Conservation (phyloP, 2,329 filamentous ascomycete genomes). For the Tolypocladium album region DNA sequence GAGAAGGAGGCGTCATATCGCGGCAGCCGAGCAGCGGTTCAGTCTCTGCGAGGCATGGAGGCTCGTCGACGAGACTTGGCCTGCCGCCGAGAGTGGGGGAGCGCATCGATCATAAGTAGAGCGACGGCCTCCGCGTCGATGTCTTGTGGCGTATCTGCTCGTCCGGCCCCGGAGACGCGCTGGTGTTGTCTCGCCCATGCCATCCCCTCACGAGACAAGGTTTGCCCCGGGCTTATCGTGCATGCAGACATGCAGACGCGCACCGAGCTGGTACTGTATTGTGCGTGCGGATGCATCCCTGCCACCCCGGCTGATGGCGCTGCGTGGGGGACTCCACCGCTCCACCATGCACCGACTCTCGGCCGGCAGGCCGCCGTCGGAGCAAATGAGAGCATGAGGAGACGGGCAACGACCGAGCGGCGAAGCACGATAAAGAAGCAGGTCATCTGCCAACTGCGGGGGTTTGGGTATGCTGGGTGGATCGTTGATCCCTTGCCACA, state of each 20-base stretch:
- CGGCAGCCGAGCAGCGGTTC: not conserved
- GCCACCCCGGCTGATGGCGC: not conserved
- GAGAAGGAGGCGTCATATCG: not conserved
- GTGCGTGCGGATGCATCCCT: not conserved
- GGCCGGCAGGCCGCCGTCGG: not conserved
- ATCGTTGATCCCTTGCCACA: not conserved
- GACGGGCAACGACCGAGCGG: not conserved
- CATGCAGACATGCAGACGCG: no score
- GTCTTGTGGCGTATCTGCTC: not conserved
- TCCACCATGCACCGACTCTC: not conserved
- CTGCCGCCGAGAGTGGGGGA: not conserved
- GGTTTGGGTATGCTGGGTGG: not conserved
- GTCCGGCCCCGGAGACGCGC: not conserved
- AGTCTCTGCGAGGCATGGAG: not conserved
- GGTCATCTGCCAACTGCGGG: not conserved
- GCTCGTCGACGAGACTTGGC: not conserved
- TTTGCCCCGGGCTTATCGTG: not conserved
- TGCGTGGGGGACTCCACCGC: not conserved
- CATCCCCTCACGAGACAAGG: not conserved
- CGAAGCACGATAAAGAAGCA: not conserved
- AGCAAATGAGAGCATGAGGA: not conserved
- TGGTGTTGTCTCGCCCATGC: not conserved
- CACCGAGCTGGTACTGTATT: no score
- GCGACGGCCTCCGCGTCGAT: not conserved
- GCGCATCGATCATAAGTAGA: not conserved